Evolutionary conservation across 2,329 filamentous ascomycete genomes (phyloP).

Genomic region (Microcyclospora pomicola): DNA sequence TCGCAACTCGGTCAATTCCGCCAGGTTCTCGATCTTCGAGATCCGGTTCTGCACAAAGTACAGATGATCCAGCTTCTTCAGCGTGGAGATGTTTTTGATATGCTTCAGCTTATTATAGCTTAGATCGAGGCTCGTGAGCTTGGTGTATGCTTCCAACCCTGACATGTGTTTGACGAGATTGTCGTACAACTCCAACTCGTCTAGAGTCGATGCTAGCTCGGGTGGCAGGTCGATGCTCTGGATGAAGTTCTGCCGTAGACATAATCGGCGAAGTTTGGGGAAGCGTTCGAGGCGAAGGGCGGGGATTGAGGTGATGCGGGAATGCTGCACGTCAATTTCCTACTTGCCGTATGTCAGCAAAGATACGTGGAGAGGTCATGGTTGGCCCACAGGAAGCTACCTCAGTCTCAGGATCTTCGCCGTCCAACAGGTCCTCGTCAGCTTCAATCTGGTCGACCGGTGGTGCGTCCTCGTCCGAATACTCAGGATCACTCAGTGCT

Average conservation of each 20-base stretch:
- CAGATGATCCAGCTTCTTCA: conserved; percentile 66
- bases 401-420: conserved; percentile 41
- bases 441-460: conserved; percentile 63
- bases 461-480: conserved; percentile 57
- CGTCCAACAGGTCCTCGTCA: conserved; percentile 58
- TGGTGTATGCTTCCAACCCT: conserved; percentile 62
- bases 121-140: conserved; percentile 70
- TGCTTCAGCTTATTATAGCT: conserved; percentile 99
- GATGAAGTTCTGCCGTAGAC: conserved; percentile 86
- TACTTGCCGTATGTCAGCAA: conserved; percentile 26
- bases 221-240: conserved; percentile 63
- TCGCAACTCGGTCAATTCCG: conserved; percentile 57
- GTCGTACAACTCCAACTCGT: conserved; percentile 90
- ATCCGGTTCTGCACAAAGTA: conserved; percentile 97
- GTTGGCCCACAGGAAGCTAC: conserved; percentile 16
- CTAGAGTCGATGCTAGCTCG: conserved; percentile 49
- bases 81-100: conserved; percentile 73
- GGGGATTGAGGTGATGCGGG: conserved; percentile 63
- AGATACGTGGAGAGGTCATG: not conserved
- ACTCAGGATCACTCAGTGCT: conserved; percentile 70
- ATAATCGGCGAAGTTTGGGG: conserved; percentile 53
- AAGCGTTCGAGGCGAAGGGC: conserved; percentile 76
- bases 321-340: conserved; percentile 84
- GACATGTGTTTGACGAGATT: conserved; percentile 82
- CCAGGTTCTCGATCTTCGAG: conserved; percentile 68